A percentile compares a stretch with the other conserved stretches of the same genome.
Conservation (phyloP, 1,139 yeast genomes). For the Saccharomyces pastorianus region DNA sequence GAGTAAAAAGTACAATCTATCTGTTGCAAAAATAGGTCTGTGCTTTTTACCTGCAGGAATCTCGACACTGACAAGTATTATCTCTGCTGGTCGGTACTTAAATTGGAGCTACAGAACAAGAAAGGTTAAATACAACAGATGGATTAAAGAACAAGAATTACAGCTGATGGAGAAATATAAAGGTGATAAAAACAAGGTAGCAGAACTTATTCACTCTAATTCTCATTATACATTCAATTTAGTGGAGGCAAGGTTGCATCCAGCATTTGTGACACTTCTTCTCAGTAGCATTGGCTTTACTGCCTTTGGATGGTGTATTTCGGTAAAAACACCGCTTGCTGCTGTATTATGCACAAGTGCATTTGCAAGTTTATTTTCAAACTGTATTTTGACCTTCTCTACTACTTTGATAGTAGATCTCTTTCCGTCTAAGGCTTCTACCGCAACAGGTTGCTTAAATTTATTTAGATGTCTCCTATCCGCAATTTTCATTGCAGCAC, state of each 20-base stretch:
- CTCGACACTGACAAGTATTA: constrained; percentile 45
- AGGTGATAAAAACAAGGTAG: constrained; percentile 15
- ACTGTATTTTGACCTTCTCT: constrained; percentile 43
- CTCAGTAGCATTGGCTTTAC: constrained; percentile 37
- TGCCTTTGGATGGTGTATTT: constrained; percentile 66
- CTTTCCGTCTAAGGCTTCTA: constrained; percentile 49
- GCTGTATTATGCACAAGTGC: constrained; percentile 52
- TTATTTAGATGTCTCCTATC: constrained; percentile 49
- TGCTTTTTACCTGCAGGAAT: constrained; percentile 54
- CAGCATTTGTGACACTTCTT: constrained; percentile 33
- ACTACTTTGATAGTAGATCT: constrained; percentile 53
- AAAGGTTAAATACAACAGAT: constrained; percentile 15
- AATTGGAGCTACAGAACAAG: constrained; percentile 39
- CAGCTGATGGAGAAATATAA: constrained; percentile 24
- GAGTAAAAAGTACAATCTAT: constrained; percentile 40
- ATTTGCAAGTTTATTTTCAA: constrained; percentile 37
- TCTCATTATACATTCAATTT: constrained; percentile 34
- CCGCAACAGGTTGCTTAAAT: constrained; percentile 52
- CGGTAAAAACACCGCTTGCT: constrained; percentile 41
- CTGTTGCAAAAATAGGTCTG: constrained; percentile 51
- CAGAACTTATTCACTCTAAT: constrained; percentile 15
- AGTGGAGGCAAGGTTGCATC: constrained; percentile 41
- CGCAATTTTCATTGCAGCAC: constrained; percentile 54
- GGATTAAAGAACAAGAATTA: constrained; percentile 18
- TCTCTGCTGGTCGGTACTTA: constrained; percentile 40